These are phyloP conservation scores for Sporothrix euskadiensis DNA, from an alignment of 2,329 filamentous ascomycete genomes.

Conservation along the genomic window DNA sequence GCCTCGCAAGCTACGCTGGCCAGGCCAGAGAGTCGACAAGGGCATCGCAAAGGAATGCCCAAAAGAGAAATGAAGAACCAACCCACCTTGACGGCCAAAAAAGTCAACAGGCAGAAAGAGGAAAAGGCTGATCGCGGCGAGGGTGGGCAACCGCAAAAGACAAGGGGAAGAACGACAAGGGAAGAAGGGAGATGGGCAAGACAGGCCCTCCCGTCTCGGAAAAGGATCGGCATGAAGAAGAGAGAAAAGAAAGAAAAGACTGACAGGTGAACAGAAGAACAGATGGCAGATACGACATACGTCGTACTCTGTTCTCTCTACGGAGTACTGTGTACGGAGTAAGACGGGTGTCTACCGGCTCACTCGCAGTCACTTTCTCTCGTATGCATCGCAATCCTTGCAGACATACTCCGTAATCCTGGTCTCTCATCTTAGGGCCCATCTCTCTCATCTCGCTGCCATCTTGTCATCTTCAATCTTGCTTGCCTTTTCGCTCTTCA, in stretches of 20 bases:
- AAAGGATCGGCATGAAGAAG: background rate
- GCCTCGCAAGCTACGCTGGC: background rate
- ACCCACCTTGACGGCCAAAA: background rate
- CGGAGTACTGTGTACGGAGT: too few species aligned
- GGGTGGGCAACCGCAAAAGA: background rate
- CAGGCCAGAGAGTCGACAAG: background rate
- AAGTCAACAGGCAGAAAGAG: background rate
- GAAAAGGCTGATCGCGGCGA: background rate
- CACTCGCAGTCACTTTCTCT: background rate
- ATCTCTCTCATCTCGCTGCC: conserved; percentile 1
- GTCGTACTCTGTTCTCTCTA: too few species aligned
- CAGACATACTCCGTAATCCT: background rate
- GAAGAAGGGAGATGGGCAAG: background rate
- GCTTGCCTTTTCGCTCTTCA: background rate
- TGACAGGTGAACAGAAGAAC: background rate
- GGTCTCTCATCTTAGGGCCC: background rate
- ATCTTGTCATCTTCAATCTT: background rate
- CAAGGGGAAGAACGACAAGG: background rate
- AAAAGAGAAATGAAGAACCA: conserved; percentile 16
- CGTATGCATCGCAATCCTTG: background rate
- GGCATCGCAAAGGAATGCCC: background rate
- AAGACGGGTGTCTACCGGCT: background rate
- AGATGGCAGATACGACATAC: background rate
- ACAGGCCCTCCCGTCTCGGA: background rate
- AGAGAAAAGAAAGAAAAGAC: background rate